A percentile compares a stretch with the other conserved stretches of the same genome.
phyloP scores from a whole-genome alignment of 345 rosid species.

The Pugionium dolabratum region DNA sequence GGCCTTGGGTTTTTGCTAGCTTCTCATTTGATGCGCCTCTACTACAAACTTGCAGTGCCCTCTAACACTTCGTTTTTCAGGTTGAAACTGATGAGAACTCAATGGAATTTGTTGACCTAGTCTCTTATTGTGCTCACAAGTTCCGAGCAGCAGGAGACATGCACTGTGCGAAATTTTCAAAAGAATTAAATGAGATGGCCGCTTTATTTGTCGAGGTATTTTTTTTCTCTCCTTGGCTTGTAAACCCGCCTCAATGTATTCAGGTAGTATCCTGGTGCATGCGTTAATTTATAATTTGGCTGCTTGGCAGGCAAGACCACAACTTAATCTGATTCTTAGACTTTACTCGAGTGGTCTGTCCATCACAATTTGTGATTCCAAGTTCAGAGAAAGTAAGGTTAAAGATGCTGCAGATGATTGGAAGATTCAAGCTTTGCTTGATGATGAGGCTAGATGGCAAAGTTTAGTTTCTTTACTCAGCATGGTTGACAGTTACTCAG shows the following conservation, averaged over 20 bases:
- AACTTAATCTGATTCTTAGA: slow-evolving; percentile 56
- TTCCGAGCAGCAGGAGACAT: slow-evolving; percentile 50
- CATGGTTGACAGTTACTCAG: slow-evolving; percentile 49
- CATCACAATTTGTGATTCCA: slow-evolving; percentile 39
- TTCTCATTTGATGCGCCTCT: slow-evolving; percentile 15
- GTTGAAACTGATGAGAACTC: slow-evolving; percentile 45
- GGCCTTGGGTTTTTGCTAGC: slow-evolving; percentile 24
- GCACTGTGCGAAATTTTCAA: slow-evolving; percentile 54
- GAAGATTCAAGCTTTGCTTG: slow-evolving; percentile 45
- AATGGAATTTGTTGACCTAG: slow-evolving; percentile 59
- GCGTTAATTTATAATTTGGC: slow-evolving; percentile 28
- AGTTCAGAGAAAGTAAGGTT: slow-evolving; percentile 40
- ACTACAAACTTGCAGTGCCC: neutral
- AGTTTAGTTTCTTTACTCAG: slow-evolving; percentile 51
- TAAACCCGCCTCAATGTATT: slow-evolving; percentile 20
- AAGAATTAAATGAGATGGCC: slow-evolving; percentile 49
- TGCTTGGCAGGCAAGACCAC: slow-evolving; percentile 56
- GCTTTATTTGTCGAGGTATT: slow-evolving; percentile 56
- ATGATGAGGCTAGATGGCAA: slow-evolving; percentile 47
- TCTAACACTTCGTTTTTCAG: slow-evolving; percentile 44
- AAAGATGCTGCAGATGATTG: slow-evolving; percentile 43
- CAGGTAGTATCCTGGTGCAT: slow-evolving; percentile 32
- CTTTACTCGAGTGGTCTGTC: slow-evolving; percentile 71
- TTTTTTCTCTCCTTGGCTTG: slow-evolving; percentile 27
- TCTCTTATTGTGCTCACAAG: slow-evolving; percentile 70